phyloP scores from a whole-genome alignment of 2,329 filamentous ascomycete genomes.

The Chrysoporthe puriensis region DNA sequence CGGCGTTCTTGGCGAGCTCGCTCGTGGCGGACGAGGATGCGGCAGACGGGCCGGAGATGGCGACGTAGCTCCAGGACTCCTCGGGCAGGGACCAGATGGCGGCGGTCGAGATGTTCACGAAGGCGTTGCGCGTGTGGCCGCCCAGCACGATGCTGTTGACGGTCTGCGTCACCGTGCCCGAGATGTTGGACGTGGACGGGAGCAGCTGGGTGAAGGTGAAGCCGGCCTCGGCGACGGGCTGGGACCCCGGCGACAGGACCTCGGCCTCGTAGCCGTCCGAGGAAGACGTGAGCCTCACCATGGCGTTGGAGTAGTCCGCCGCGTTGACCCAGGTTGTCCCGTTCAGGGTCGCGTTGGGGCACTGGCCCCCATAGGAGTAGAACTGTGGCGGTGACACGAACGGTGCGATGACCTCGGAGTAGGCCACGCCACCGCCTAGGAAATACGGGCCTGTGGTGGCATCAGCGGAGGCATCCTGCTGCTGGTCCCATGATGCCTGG shows the following conservation, averaged over 20 bases:
- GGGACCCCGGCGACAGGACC: conserved; percentile 55
- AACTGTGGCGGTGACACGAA: conserved; percentile 57
- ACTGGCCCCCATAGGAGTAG: conserved; percentile 92
- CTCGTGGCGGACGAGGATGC: conserved; percentile 39
- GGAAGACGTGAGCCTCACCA: conserved; percentile 67
- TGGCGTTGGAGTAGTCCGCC: conserved; percentile 79
- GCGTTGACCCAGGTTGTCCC: conserved; percentile 62
- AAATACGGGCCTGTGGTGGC: conserved; percentile 49
- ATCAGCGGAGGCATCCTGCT: conserved; percentile 33
- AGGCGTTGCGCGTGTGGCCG: conserved; percentile 80
- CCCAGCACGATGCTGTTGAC: conserved; percentile 81
- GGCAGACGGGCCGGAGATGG: conserved; percentile 54
- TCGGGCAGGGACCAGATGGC: conserved; percentile 87
- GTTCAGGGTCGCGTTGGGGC: conserved; percentile 55
- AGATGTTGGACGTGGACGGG: conserved; percentile 70
- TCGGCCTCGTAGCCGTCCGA: conserved; percentile 41
- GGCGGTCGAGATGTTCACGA: conserved; percentile 92
- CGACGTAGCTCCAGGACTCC: conserved; percentile 82
- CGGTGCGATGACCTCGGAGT: conserved; percentile 64
- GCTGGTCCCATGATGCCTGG: conserved; percentile 50
- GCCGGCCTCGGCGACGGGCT: conserved; percentile 79
- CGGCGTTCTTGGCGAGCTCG: conserved; percentile 57
- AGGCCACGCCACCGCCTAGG: conserved; percentile 64
- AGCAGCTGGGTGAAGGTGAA: conserved; percentile 78
- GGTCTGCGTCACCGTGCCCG: conserved; percentile 69